phyloP scores from a whole-genome alignment of 2,329 filamentous ascomycete species.

The Geosmithia morbida region DNA sequence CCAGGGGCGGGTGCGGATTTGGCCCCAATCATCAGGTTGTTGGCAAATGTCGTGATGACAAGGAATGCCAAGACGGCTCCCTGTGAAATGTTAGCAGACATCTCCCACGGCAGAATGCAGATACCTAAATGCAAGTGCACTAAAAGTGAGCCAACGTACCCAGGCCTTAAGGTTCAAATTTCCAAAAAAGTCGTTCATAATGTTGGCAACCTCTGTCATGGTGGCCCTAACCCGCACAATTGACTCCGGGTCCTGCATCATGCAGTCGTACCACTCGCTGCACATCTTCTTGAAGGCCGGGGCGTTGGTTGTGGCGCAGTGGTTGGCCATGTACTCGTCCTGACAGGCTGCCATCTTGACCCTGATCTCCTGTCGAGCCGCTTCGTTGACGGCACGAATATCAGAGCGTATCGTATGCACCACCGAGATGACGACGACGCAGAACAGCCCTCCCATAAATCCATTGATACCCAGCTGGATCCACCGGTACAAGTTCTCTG shows the following conservation, averaged over 20 bases:
- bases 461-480: conserved; percentile 49
- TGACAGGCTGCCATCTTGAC: conserved; percentile 62
- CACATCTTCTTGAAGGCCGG: conserved; percentile 65
- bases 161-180: conserved; percentile 72
- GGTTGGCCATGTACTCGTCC: conserved; percentile 60
- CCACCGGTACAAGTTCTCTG: conserved; percentile 45
- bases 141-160: conserved; percentile 21
- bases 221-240: conserved; percentile 70
- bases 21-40: conserved; percentile 30
- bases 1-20: conserved; percentile 3
- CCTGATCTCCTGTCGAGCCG: conserved; percentile 53
- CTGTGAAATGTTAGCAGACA: conserved; percentile 14
- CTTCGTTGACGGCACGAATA: conserved; percentile 56
- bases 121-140: background rate
- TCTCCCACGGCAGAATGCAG: background rate
- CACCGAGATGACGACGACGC: conserved; percentile 57
- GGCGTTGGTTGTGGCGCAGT: conserved; percentile 49
- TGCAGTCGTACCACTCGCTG: conserved; percentile 72
- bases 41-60: conserved; percentile 31
- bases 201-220: conserved; percentile 77
- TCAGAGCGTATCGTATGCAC: conserved; percentile 60
- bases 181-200: conserved; percentile 88
- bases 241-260: conserved; percentile 66
- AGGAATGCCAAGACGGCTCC: conserved; percentile 36
- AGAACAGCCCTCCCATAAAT: conserved; percentile 36